phyloP scores from a whole-genome alignment of 331 rosid species.

The Saraca asoca region DNA sequence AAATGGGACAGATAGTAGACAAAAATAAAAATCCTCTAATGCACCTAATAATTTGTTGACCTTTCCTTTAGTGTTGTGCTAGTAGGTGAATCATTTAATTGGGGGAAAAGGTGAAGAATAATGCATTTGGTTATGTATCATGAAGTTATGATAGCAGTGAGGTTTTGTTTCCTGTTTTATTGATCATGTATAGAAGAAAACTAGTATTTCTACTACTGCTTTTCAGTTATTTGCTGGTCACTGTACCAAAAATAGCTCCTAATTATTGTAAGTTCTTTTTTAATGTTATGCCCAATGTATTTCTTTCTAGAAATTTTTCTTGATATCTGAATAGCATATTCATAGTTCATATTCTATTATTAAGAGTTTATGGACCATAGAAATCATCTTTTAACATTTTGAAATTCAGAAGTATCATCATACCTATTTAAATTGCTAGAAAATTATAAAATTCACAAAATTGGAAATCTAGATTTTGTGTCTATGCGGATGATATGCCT shows the following conservation, averaged over 20 bases:
- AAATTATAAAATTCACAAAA: no score
- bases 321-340: conserved; percentile 13
- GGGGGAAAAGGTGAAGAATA: conserved; percentile 17
- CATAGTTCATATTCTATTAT: background rate
- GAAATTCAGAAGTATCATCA: background rate
- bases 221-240: conserved; percentile 31
- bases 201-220: conserved; percentile 34
- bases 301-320: background rate
- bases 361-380: conserved; percentile 3
- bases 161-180: conserved; percentile 24
- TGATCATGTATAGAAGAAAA: conserved; percentile 36
- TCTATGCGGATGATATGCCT: no score
- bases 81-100: background rate
- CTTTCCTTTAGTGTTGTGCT: conserved; percentile 10
- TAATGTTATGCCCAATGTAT: background rate
- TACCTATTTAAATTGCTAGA: background rate
- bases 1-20: background rate
- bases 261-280: conserved; percentile 41
- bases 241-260: conserved; percentile 25
- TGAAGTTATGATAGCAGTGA: conserved; percentile 9
- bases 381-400: conserved; percentile 7
- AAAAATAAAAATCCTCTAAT: background rate
- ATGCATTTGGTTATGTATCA: conserved; percentile 25
- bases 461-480: no score
- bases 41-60: conserved; percentile 1